Conservation (phyloP, 495 filamentous ascomycete genomes). For the Talaromyces ruber region DNA sequence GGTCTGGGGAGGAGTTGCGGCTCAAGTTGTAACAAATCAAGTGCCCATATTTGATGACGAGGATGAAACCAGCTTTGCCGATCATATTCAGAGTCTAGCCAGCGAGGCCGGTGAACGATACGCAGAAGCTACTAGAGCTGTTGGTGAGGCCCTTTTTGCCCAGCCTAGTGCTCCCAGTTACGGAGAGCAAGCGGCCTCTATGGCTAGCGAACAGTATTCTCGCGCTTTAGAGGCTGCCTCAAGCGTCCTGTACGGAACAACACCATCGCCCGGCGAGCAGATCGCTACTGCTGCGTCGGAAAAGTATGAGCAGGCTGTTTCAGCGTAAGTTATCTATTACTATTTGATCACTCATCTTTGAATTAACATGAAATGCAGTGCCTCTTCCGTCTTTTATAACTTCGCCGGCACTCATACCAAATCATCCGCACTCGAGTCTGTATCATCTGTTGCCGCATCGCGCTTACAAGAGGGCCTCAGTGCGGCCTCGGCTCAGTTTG, state of each 20-base stretch:
- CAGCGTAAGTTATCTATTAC: conserved; percentile 49
- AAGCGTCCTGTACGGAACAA: conserved; percentile 47
- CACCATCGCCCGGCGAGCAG: conserved; percentile 40
- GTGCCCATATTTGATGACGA: conserved; percentile 48
- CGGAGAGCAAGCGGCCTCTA: conserved; percentile 33
- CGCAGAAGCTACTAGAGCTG: conserved; percentile 41
- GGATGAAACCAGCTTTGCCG: conserved; percentile 34
- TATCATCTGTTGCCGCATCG: conserved; percentile 57
- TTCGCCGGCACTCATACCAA: conserved; percentile 40
- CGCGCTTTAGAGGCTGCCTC: conserved; percentile 50
- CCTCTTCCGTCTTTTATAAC: conserved; percentile 55
- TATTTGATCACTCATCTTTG: no score
- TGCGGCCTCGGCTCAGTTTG: conserved; percentile 57
- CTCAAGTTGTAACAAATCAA: conserved; percentile 38
- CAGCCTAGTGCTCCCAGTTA: conserved; percentile 33
- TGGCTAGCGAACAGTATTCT: conserved; percentile 48
- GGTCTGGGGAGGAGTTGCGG: conserved; percentile 46
- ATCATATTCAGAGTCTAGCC: conserved; percentile 42
- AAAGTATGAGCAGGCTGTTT: conserved; percentile 49
- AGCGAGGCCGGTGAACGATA: conserved; percentile 41
- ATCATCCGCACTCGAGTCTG: conserved; percentile 43
- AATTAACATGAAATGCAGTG: conserved; percentile 21
- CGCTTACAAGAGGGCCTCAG: conserved; percentile 55
- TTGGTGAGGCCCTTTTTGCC: conserved; percentile 42
- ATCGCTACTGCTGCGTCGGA: conserved; percentile 44